phyloP scores from a whole-genome alignment of 2,329 filamentous ascomycete genomes.

The Hypomyces perniciosus region DNA sequence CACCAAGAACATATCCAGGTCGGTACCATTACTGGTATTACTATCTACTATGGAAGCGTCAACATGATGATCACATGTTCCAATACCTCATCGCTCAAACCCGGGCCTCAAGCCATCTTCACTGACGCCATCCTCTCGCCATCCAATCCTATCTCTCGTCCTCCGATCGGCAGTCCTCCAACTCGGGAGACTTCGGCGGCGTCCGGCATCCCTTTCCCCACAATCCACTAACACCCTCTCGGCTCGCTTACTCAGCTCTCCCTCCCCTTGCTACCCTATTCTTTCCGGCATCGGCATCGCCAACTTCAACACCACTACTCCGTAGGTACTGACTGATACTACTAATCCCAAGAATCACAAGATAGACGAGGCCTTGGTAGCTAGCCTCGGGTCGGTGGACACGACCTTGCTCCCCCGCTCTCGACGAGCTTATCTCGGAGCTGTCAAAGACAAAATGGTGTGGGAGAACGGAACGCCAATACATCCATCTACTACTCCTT shows the following conservation, averaged over 20 bases:
- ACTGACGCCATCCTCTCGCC: no score
- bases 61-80: background rate
- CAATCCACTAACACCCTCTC: constrained; percentile 7
- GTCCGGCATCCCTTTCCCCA: constrained; percentile 2
- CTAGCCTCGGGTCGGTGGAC: no score
- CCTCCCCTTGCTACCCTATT: background rate
- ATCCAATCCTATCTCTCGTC: no score
- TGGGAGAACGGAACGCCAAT: no score
- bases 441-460: background rate
- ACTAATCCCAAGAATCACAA: background rate
- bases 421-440: background rate
- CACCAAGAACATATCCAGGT: no score
- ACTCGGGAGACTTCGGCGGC: constrained; percentile 9
- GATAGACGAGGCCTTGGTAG: background rate
- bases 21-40: no score
- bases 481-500: no score
- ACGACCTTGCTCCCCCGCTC: background rate
- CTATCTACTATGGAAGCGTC: no score
- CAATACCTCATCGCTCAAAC: background rate
- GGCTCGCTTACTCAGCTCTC: background rate
- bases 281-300: background rate
- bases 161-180: constrained; percentile 5
- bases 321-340: no score
- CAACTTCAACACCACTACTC: background rate
- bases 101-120: background rate